Evolutionary conservation across 139 green algal species (phyloP), one percentile per base, ranked within the genome.

Genomic region (Pleodorina starrii): DNA sequence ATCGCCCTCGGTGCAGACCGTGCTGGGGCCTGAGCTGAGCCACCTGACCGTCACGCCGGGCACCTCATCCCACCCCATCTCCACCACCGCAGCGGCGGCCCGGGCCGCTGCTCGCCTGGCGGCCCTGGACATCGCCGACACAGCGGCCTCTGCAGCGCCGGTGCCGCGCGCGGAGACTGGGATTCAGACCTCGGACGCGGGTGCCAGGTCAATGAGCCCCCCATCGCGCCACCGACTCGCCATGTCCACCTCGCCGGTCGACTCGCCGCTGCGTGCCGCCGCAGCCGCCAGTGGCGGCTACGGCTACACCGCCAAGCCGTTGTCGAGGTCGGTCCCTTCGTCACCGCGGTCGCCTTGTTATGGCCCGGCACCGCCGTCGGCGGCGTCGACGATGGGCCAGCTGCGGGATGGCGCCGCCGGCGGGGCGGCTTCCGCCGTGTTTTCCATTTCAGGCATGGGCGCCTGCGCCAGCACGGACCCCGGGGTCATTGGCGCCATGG

Each of bases 1-100:
- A 16, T 69, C 48, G 57, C 54, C 80, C 27, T 75, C 80, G 2
- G 59, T 74, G 12, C 29, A 59, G 5, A 86, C 59, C 27, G 59
- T 86, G 25, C 17, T 63, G 29, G 80, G 50, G 3, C 59, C 59
- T 0, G 59, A 86, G 59, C 16, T 38, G 10, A 86, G 80, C 59
- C 80, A 75, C 43, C 38, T 86, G 17, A 76, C 27, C 25, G 7
- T 86, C 51, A 57, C 25, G 16, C 42, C 59, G 25, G 10, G 0
- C 23, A 9, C n/a, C 16, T 35, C 16, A 42, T 66, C 54, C 36
- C 57, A 44, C 2, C n/a, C n/a, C n/a, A n/a, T n/a, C n/a, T n/a
- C n/a, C 59, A 72, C 42, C 59, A 76, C 57, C 10, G 80, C 80
- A 44, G 80, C 80, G 16, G 80, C 80, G 11, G 80, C 59, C 10